Evolutionary conservation across 2,329 filamentous ascomycete species (phyloP).

Genomic region (Pseudocercospora macadamiae): DNA sequence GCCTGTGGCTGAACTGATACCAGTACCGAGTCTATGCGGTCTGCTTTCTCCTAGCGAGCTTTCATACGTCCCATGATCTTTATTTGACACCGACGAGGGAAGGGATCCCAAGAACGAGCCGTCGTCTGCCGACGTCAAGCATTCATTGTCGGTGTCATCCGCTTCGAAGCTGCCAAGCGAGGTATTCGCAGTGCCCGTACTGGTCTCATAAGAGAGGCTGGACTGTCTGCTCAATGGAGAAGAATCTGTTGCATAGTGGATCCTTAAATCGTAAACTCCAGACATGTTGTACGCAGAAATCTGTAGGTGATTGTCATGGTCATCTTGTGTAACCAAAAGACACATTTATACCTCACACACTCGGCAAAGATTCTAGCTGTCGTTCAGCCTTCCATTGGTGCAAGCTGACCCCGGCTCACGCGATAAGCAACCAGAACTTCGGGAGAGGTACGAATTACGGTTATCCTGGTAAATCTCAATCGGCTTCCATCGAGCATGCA

Average conservation of each 20-base stretch:
- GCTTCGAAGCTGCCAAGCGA: neutral
- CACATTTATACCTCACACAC: too few relatives aligned
- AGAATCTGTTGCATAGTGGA: neutral
- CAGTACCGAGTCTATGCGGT: neutral
- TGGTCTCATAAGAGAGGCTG: neutral
- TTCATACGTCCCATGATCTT: neutral
- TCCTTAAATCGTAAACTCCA: neutral
- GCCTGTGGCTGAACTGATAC: neutral
- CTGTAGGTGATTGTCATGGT: neutral
- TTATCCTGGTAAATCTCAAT: too few relatives aligned
- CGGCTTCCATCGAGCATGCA: too few relatives aligned
- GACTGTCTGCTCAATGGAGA: neutral
- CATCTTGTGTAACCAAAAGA: neutral
- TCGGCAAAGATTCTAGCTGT: too few relatives aligned
- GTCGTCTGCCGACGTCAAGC: neutral
- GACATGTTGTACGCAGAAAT: neutral
- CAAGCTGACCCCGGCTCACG: neutral
- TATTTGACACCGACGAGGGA: neutral
- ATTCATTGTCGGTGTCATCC: neutral
- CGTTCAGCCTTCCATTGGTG: neutral
- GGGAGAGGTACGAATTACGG: neutral
- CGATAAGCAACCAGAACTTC: neutral
- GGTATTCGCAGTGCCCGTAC: neutral
- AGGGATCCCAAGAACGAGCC: neutral
- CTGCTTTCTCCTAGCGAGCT: neutral